phyloP scores from a whole-genome alignment of 805 yeast species.

The Blastobotrys terrestris region DNA sequence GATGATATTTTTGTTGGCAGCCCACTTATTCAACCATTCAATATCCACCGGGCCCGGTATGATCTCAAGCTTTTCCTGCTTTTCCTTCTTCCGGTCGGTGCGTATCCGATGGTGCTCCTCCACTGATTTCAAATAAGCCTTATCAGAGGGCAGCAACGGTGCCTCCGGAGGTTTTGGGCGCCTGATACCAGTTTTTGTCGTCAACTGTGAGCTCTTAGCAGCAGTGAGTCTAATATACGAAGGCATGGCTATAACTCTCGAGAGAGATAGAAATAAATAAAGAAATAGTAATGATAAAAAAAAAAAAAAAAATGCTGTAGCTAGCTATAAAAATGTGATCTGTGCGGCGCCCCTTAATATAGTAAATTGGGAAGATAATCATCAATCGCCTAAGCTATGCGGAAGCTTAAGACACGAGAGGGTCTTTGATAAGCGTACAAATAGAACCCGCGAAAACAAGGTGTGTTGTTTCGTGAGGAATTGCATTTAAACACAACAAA shows the following conservation, averaged over 20 bases:
- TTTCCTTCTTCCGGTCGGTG: conserved; percentile 8
- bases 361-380: background rate
- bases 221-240: conserved; percentile 13
- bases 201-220: conserved; percentile 9
- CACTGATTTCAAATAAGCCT: conserved; percentile 15
- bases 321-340: no score
- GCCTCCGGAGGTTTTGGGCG: conserved; percentile 5
- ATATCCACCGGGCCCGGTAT: conserved; percentile 14
- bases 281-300: no score
- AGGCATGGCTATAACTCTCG: background rate
- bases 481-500: background rate
- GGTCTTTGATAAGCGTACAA: no score
- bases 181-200: conserved; percentile 4
- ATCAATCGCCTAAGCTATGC: background rate
- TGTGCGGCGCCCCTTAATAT: background rate
- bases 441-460: no score
- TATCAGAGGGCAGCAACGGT: conserved; percentile 19
- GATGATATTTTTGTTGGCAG: conserved; percentile 9
- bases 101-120: conserved; percentile 21
- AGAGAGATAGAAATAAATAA: no score
- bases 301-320: no score
- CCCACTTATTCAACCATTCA: conserved; percentile 16
- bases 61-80: conserved; percentile 16
- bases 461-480: no score
- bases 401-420: no score